Base-by-base conservation (phyloP, 345 rosid species). In the Pistacia vera region DNA sequence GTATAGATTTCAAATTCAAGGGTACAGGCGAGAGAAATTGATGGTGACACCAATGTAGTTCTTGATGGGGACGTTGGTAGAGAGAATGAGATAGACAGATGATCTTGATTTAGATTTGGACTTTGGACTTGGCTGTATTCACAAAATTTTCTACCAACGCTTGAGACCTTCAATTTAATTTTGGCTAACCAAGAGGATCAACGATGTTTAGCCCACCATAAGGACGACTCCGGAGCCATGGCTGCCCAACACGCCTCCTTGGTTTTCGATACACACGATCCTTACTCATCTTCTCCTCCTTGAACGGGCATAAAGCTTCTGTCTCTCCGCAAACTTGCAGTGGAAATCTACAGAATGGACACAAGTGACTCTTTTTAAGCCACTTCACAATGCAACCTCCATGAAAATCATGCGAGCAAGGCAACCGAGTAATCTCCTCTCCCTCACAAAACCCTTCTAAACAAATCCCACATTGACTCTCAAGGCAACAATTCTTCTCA, bases 1-100 rank as follows among this genome's bases (percentile, higher is more conserved):
- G 54, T 11, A n/a, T 63, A 11, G 11, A 38, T 44, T 18, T 41
- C 16, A 4, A 4, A 18, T 79, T 36, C 80, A 66, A 1, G 10
- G 4, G 66, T 70, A 92, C 97, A 96, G 88, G 84, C 90, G 91
- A 77, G 83, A n/a, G 78, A 94, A 88, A 84, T 92, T 80, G 75
- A 64, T 91, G 83, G 97, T 91, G 87, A 84, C 88, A 11, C 96
- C 98, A 22, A 92, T 91, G 71, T 92, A 94, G 65, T 93, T 94
- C 77, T 91, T 94, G 89, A 92, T 81, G 25, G 96, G 97, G 57
- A 68, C 28, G 72, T 67, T 91, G 69, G 93, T 90, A 59, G 97
- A 91, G 75, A 91, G 87, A 46, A 94, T 89, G 59, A 94, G 91
- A 79, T 94, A 94, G 9, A 91, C 96, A 33, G 83, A 83, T 16